Evolutionary conservation across 2,329 filamentous ascomycete species (phyloP), one percentile per base, ranked within the genome.

Genomic region (Trichoderma guizhouense): DNA sequence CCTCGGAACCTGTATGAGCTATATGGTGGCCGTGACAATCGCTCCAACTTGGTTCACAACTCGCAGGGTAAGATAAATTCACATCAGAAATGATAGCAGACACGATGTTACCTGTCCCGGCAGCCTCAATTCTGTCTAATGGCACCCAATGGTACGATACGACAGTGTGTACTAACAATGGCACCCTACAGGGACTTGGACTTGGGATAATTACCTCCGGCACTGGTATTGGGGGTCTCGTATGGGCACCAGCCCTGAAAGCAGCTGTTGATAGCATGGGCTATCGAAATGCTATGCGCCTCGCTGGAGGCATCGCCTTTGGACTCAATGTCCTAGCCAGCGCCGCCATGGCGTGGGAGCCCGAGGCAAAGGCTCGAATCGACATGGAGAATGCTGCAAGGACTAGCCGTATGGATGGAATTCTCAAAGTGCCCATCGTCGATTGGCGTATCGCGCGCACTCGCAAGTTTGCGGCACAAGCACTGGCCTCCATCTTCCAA

Each of bases 171-270:
- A n/a, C n/a, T n/a, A n/a, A n/a, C n/a, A n/a, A n/a, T n/a, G n/a
- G n/a, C n/a, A n/a, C n/a, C n/a, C n/a, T n/a, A n/a, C n/a, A n/a
- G n/a, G 28, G 28, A 5, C 65, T 68, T 28, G 65, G 53, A 11
- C 15, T 68, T 5, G 65, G 65, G 12, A 68, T 68, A 32, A 68
- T 68, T n/a, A 68, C 65, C 26, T 68, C 65, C 15, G 65, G 65
- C 5, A 68, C 65, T 7, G 65, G 65, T 18, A n/a, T 68, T 8
- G 65, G 65, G 4, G 65, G 65, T 14, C 65, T 68, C 15, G 55
- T 68, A n/a, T 68, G 65, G 65, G 65, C 65, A 24, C 65, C 65
- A 34, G 65, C 55, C 2, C 65, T 68, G 11, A 68, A 68, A 18
- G 65, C 65, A 2, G 65, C 65, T 7, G 36, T 68, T 3, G 65